A percentile compares a stretch with the other conserved stretches of the same genome.
Evolutionary conservation across 495 filamentous ascomycete species (phyloP).

Genomic region (Talaromyces stipitatus): DNA sequence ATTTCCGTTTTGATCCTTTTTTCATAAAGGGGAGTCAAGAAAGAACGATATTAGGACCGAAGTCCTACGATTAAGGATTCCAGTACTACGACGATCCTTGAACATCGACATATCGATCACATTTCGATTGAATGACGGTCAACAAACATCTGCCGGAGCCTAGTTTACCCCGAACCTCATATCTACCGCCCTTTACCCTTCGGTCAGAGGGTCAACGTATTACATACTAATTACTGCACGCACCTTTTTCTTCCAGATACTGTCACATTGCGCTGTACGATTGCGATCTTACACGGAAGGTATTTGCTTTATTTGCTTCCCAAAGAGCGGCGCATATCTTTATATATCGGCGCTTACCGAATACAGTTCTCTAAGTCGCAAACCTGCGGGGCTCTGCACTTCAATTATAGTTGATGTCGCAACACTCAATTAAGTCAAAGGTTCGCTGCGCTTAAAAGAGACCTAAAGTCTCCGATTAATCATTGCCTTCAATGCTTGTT

Average conservation of each 20-base stretch:
- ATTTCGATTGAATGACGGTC: not conserved
- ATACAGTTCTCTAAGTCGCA: not conserved
- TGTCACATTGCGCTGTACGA: not conserved
- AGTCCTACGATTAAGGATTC: not conserved
- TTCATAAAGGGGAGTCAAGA: not conserved
- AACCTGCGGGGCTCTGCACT: not conserved
- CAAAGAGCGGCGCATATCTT: not conserved
- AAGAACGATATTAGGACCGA: not conserved
- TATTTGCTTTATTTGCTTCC: not conserved
- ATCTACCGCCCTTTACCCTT: not conserved
- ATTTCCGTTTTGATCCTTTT: not conserved
- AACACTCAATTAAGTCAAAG: not conserved
- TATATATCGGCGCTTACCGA: not conserved
- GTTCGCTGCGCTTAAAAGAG: not conserved
- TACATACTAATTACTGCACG: not conserved
- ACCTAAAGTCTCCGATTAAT: not conserved
- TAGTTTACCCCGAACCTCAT: not conserved
- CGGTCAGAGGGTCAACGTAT: not conserved
- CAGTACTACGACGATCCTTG: not conserved
- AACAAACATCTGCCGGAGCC: not conserved
- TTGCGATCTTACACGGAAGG: not conserved
- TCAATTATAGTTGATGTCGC: not conserved
- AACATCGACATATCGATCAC: not conserved
- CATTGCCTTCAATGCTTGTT: slow-evolving; percentile 6
- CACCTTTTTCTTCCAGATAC: not conserved